Evolutionary conservation across 306 rosid species (phyloP).

Genomic region (barrel medic (Medicago truncatula)): DNA sequence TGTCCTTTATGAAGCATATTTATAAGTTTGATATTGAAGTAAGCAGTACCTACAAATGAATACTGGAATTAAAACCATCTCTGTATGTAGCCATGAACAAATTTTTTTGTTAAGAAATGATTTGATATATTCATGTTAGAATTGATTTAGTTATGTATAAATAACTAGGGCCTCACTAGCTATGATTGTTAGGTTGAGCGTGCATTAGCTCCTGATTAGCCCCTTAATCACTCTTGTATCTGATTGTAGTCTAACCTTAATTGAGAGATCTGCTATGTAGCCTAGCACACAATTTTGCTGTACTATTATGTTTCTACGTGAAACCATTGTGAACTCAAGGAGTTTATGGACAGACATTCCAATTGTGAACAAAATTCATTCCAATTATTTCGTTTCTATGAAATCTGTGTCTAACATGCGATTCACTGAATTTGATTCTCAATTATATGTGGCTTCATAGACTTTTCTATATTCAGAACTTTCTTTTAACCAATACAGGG

Average conservation of each 20-base stretch:
- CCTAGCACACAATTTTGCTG: slow-evolving; percentile 1
- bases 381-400: slow-evolving; percentile 21
- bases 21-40: not conserved
- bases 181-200: slow-evolving; percentile 25
- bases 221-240: slow-evolving; percentile 1
- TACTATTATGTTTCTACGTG: not conserved
- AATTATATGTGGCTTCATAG: slow-evolving; percentile 6
- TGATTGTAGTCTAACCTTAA: slow-evolving; percentile 30
- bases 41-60: slow-evolving; percentile 14
- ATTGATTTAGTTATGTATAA: not conserved
- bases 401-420: not conserved
- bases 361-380: not conserved
- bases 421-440: slow-evolving; percentile 13
- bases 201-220: slow-evolving; percentile 24
- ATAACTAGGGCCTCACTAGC: slow-evolving; percentile 1
- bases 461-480: slow-evolving; percentile 1
- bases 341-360: slow-evolving; percentile 1
- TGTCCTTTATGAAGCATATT: slow-evolving; percentile 24
- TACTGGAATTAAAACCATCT: slow-evolving; percentile 12
- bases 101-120: not conserved
- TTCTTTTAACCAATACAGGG: slow-evolving; percentile 57
- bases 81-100: slow-evolving; percentile 11
- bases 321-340: slow-evolving; percentile 3
- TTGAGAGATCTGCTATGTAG: slow-evolving; percentile 17
- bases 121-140: slow-evolving; percentile 2